Base-by-base conservation (phyloP, 1,139 yeast genomes). In the Debaryomyces robertsiae region DNA sequence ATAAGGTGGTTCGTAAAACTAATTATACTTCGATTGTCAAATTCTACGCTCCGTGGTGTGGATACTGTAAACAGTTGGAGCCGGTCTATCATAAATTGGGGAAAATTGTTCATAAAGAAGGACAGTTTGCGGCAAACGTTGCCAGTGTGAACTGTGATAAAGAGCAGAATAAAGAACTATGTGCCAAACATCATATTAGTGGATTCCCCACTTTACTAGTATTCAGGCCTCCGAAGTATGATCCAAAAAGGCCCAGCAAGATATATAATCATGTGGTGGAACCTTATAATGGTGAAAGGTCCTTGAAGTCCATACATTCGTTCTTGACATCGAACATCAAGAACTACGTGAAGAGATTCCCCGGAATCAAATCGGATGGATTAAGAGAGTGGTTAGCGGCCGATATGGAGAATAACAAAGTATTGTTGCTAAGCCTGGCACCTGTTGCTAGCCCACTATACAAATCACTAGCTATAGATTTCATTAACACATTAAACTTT, bases 1-100 rank as follows among this genome's bases (percentile, higher is more conserved):
- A 82, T 45, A 75, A 77, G 47, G 84, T 81, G 37, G 81, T 91
- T 3, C 70, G 80, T 36, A 62, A 69, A 29, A 72, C 94, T 6
- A 88, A 89, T 58, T 86, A 88, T 52, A 84, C 95, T 3, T 67
- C 96, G 2, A 68, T 91, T 5, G 94, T 93, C 14, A 91, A 90
- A 63, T 93, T 91, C 59, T 93, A 93, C 60, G 98, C 98, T 3
- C 98, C 98, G 28, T 93, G 98, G 98, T 93, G 98, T 69, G 90
- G 91, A 1, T 81, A 84, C 57, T 85, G 94, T 54, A 73, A 78
- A 47, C 74, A 79, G 45, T 60, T 85, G 45, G 73, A 75, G 47
- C 77, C 79, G 2, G 70, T 79, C 1, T 84, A 72, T 58, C 69
- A 71, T 42, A 84, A 82, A 54, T 79, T 84, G 15, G 95, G 89